A percentile compares a stretch with the other conserved stretches of the same genome.
Evolutionary conservation across 805 yeast species (phyloP).

Genomic region (Kazachstania taianensis): DNA sequence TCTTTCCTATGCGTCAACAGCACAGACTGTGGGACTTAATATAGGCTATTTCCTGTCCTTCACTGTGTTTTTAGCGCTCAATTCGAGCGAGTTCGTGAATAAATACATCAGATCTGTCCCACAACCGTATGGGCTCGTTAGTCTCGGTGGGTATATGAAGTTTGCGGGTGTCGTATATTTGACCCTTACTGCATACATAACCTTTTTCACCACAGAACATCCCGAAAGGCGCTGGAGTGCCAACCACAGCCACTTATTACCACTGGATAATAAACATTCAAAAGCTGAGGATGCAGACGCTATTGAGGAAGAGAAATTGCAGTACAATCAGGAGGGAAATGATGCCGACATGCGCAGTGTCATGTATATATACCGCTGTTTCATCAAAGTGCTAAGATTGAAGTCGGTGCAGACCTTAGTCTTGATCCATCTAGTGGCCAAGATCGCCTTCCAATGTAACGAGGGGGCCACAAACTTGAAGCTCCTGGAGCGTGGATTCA

Average conservation of each 20-base stretch:
- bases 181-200: slow-evolving; percentile 51
- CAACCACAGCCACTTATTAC: slow-evolving; percentile 22
- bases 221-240: slow-evolving; percentile 33
- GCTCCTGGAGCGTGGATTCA: slow-evolving; percentile 79
- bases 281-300: too few relatives aligned
- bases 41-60: slow-evolving; percentile 87
- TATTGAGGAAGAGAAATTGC: slow-evolving; percentile 6
- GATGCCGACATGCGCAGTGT: slow-evolving; percentile 32
- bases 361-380: slow-evolving; percentile 48
- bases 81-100: slow-evolving; percentile 88
- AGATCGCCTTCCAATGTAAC: slow-evolving; percentile 89
- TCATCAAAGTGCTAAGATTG: slow-evolving; percentile 58
- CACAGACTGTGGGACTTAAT: slow-evolving; percentile 92
- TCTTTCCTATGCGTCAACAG: slow-evolving; percentile 88
- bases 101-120: slow-evolving; percentile 63
- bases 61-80: slow-evolving; percentile 83
- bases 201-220: slow-evolving; percentile 58
- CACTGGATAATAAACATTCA: slow-evolving; percentile 4
- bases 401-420: slow-evolving; percentile 68
- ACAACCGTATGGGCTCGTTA: slow-evolving; percentile 50
- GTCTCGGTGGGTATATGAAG: slow-evolving; percentile 63
- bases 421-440: slow-evolving; percentile 64
- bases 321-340: slow-evolving; percentile 19
- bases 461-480: slow-evolving; percentile 93
- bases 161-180: slow-evolving; percentile 72